Evolutionary conservation across 2,329 filamentous ascomycete species (phyloP), one percentile per base, ranked within the genome.

Genomic region (Macrophomina pseudophaseolina): DNA sequence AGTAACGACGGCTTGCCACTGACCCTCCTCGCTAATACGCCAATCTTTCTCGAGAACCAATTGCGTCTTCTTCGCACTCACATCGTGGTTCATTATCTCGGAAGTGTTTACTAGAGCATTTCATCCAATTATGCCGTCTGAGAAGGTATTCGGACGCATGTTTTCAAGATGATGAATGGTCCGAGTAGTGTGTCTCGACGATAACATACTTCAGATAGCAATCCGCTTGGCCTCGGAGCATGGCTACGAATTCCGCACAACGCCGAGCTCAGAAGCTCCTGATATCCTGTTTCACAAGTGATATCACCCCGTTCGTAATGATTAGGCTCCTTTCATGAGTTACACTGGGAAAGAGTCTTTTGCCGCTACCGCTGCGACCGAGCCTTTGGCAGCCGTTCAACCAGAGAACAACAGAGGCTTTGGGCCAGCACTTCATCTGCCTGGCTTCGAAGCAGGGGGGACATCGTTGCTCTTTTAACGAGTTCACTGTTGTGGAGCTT

Each of bases 391-490:
- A 63, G 59, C 30, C 59, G 59, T n/a, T 52, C 59, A 40, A n/a
- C 59, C n/a, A 44, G 59, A 2, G 59, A 63, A 5, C 44, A 51
- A 35, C 59, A 63, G 59, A 63, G 23, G 59, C 46, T 7, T 63
- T 32, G 12, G 35, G n/a, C 18, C 8, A 52, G 7, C 59, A 63
- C 11, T 63, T 52, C 11, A 63, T 63, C 32, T 63, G 59, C 46
- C 59, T 63, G 4, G 59, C 46, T 12, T 8, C n/a, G 12, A n/a
- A 40, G 23, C 18, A 46, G 8, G 32, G 42, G 16, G 59, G 44
- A 11, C n/a, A 32, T 7, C 59, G 59, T 16, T 63, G 46, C 46
- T 14, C 11, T 32, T 51, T 63, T 35, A 46, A 63, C n/a, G 59
- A 46, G 5, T 12, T 9, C 2, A 40, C 28, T 9, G 28, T 52